Base-by-base conservation (phyloP, 495 filamentous ascomycete genomes). In the Hypoxylon rickii region DNA sequence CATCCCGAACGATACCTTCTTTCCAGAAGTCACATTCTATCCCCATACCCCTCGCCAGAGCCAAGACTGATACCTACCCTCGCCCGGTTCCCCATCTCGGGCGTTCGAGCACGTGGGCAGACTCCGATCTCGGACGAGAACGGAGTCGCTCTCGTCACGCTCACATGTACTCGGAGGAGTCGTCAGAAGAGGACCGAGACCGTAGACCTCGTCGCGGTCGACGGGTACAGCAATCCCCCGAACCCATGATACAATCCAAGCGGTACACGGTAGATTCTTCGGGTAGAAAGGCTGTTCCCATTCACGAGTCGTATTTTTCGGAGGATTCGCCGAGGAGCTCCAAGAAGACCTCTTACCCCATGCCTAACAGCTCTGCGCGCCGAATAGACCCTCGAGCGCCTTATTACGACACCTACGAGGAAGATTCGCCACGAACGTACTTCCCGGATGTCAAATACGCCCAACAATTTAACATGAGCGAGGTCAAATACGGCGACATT, bases 21-120 rank as follows among this genome's bases (percentile, higher is more conserved):
- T 61, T 70, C 12, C 15, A 51, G 17, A 74, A 75, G 47, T 62
- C 71, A n/a, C 58, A 69, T 36, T 64, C 73, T 6, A 66, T 70
- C 10, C 70, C 70, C 12, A 69, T 69, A 41, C 33, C 67, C 10
- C 52, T 57, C 4, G 37, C 22, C 17, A 59, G 58, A n/a, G 46
- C 63, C 0, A 60, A 48, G 12, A 66, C 63, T 10, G 63, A 66
- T 1, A 41, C n/a, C 16, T 64, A 44, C 43, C 22, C 61, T 26
- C 65, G 58, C 7, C 61, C 63, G 7, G 49, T 57, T 31, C 55
- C 58, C 1, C 40, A 44, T 15, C 32, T 68, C 17, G 38, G 29
- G 18, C 66, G 66, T 34, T 52, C 63, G 19, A 16, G 44, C 3
- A 69, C 66, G 10, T 69, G 59, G 44, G 24, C 51, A 7, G 62